These are phyloP conservation scores for Xylariaceae sp. DNA, from an alignment of 2,329 filamentous ascomycete species.

Conservation along the genomic window DNA sequence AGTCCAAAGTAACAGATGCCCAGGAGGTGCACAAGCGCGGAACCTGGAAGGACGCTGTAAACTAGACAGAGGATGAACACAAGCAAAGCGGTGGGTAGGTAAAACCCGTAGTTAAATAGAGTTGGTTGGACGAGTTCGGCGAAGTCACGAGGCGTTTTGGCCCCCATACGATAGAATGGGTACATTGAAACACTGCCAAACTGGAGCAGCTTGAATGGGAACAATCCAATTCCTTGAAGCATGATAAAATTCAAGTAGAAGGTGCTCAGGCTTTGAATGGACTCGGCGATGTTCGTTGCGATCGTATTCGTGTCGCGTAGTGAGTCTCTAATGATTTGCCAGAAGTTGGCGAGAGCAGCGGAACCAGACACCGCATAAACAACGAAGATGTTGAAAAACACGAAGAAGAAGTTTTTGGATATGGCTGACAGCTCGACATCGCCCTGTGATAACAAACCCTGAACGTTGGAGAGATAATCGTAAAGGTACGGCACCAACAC, in stretches of 20 bases:
- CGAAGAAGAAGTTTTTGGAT: slow-evolving; percentile 99
- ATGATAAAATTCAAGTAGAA: slow-evolving; percentile 97
- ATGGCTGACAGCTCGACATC: slow-evolving; percentile 95
- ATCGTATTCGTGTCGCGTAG: slow-evolving; percentile 82
- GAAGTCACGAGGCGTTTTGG: slow-evolving; percentile 89
- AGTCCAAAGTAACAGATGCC: slow-evolving; percentile 84
- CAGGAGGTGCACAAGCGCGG: slow-evolving; percentile 81
- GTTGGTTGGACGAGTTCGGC: slow-evolving; percentile 82
- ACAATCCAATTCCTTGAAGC: slow-evolving; percentile 89
- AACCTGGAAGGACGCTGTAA: slow-evolving; percentile 84
- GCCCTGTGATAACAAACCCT: slow-evolving; percentile 94
- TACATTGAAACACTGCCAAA: slow-evolving; percentile 86
- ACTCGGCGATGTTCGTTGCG: slow-evolving; percentile 75
- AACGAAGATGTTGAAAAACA: slow-evolving; percentile 98
- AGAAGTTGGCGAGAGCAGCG: slow-evolving; percentile 72
- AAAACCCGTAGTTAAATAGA: slow-evolving; percentile 94
- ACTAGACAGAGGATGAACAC: slow-evolving; percentile 95
- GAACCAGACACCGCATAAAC: slow-evolving; percentile 90
- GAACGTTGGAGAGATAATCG: slow-evolving; percentile 86
- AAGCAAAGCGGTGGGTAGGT: slow-evolving; percentile 87
- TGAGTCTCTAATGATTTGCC: slow-evolving; percentile 72
- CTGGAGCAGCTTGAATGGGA: slow-evolving; percentile 90
- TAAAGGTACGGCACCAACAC: slow-evolving; percentile 92
- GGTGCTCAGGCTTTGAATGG: slow-evolving; percentile 74
- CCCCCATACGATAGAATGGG: slow-evolving; percentile 77